Conservation (phyloP, 1,284 basidiomycete genomes). For the Cryptococcus hybrid region DNA sequence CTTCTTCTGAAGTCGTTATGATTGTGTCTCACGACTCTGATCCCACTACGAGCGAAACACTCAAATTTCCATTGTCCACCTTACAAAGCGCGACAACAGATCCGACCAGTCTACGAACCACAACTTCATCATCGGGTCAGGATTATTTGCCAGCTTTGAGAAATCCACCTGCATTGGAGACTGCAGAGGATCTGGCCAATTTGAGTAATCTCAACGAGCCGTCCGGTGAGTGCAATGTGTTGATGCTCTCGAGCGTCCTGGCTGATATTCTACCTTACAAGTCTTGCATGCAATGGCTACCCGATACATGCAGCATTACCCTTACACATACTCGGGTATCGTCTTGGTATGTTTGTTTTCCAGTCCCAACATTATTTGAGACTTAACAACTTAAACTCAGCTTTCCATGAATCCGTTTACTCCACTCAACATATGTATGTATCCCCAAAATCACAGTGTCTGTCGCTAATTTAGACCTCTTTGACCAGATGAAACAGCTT, state of each 20-base stretch:
- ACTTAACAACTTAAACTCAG: slow-evolving; percentile 19
- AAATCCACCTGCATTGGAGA: slow-evolving; percentile 94
- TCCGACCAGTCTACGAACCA: slow-evolving; percentile 9
- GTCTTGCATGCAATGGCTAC: slow-evolving; percentile 97
- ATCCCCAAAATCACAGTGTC: background rate
- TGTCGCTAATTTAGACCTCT: too few relatives aligned
- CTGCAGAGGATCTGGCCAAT: slow-evolving; percentile 95
- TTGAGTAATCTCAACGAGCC: slow-evolving; percentile 98
- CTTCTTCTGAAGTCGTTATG: slow-evolving; percentile 32
- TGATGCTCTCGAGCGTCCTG: too few relatives aligned
- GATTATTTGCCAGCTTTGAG: slow-evolving; percentile 55
- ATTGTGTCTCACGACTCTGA: slow-evolving; percentile 34
- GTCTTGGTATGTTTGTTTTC: slow-evolving; percentile 43
- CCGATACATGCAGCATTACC: slow-evolving; percentile 94
- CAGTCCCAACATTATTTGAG: too few relatives aligned
- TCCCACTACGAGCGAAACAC: slow-evolving; percentile 20
- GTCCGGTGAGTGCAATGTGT: slow-evolving; percentile 62
- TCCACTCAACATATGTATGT: slow-evolving; percentile 71
- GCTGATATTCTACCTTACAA: slow-evolving; percentile 2
- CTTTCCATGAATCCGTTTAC: slow-evolving; percentile 99
- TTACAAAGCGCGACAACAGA: slow-evolving; percentile 22
- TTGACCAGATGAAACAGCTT: slow-evolving; percentile 73
- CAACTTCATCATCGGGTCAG: too few relatives aligned
- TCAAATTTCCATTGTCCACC: slow-evolving; percentile 42
- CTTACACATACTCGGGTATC: slow-evolving; percentile 99